Evolutionary conservation across 192 early-diverging fungal genomes (phyloP), one percentile per base, ranked within the genome.

Genomic region (Podila epigama): DNA sequence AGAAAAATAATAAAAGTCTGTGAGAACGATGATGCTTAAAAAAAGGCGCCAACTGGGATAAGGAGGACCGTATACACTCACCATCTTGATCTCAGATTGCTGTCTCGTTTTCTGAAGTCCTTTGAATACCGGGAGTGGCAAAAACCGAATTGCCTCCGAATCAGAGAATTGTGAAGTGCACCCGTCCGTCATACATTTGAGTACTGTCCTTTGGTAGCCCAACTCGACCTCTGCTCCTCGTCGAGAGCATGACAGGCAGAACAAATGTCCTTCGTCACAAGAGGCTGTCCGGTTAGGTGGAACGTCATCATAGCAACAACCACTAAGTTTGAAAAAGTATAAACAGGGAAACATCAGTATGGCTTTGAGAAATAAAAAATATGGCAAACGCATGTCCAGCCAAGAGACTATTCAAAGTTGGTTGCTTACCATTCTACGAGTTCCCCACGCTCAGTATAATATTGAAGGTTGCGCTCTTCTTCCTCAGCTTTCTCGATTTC

Each of bases 211-310:
- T 39, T 75, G 53, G 32, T 82, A 65, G 20, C 85, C 85, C 4
- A 88, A 81, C 42, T 82, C 70, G 12, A 70, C 80, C 37, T 88
- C 86, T 33, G 85, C 85, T 3, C 77, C 79, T n/a, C 81, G 60
- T 10, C 80, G 60, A 9, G 85, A 80, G 58, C 86, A 88, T 33
- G 82, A 73, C 6, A 80, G 52, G 44, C 86, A 88, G 57, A 88
- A 88, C 33, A 87, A 52, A 63, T 88, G 86, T 2, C 83, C 86
- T n/a, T 86, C 86, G 31, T 87, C 85, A 44, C 86, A 88, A 41
- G 81, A 83, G 0, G 82, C 78, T 33, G 75, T 60, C 8, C 79
- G 63, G 51, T 85, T 69, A 2, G 75, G 62, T 9, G 82, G 70
- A 31, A 60, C 61, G 18, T 86, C 83, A 11, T 66, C 55, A 39